Conservation (phyloP, 345 rosid species). For the Dipteronia dyeriana region DNA sequence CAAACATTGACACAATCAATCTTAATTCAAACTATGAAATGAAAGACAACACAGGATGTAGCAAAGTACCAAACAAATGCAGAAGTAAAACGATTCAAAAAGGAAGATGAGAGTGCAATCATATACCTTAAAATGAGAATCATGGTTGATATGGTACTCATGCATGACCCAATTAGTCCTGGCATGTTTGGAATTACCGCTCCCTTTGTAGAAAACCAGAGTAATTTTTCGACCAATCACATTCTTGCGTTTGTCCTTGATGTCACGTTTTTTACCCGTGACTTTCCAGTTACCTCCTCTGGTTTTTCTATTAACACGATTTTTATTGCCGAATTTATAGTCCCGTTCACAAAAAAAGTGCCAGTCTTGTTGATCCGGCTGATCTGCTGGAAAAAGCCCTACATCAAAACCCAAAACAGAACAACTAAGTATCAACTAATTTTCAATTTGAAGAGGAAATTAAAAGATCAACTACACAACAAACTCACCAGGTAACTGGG, state of each 20-base stretch:
- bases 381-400: not conserved
- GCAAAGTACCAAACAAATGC: too few relatives aligned
- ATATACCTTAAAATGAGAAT: slow-evolving; percentile 1
- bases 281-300: slow-evolving; percentile 44
- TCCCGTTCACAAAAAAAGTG: slow-evolving; percentile 32
- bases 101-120: not conserved
- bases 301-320: slow-evolving; percentile 28
- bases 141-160: not conserved
- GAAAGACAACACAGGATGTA: too few relatives aligned
- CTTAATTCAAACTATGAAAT: too few relatives aligned
- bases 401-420: not conserved
- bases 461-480: not conserved
- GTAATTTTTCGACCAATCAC: slow-evolving; percentile 45
- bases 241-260: slow-evolving; percentile 11
- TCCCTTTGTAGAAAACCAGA: slow-evolving; percentile 26
- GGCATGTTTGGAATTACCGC: not conserved
- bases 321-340: slow-evolving; percentile 14
- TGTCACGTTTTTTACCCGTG: slow-evolving; percentile 33
- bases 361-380: slow-evolving; percentile 32
- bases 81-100: too few relatives aligned
- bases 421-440: not conserved
- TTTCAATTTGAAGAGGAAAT: not conserved
- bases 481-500: slow-evolving; percentile 33
- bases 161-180: slow-evolving; percentile 20
- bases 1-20: not conserved